Base-by-base conservation (phyloP, 306 rosid species). In the Dalbergia oliveri region DNA sequence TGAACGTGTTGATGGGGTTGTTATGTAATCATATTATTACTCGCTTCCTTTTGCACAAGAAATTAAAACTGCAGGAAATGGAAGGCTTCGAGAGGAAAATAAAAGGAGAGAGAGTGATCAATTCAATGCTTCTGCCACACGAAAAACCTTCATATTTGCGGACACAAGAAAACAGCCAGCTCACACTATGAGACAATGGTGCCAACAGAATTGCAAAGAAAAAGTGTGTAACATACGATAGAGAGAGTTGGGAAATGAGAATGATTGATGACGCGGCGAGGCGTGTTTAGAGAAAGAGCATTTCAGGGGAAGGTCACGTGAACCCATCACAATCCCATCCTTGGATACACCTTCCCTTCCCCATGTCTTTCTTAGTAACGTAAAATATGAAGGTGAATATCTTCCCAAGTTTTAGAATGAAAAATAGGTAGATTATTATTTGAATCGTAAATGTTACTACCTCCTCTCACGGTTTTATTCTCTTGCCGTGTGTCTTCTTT, bases 161-260 rank as follows among this genome's bases (percentile, higher is more conserved):
- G 14, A 16, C 64, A 58, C 35, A 63, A 1, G 3, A 63, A 33
- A 61, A 11, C 19, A 58, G 66, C 47, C 33, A 50, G 49, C 63
- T 50, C 45, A 21, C 49, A 70, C 33, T 2, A 33, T 4, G 53
- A 41, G 43, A 21, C 69, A 74, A 56, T 2, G 43, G 19, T 33
- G 37, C 68, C 10, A 62, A 62, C 68, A 34, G 41, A 60, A 74
- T 43, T 43, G 79, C 14, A 60, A 59, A 59, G 78, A 12, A 8
- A 44, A 43, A 63, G 12, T n/a, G 33, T 60, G 79, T n/a, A 5
- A 44, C 14, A 10, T 14, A 72, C 1, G 34, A 51, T n/a, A 63
- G 47, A 34, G 47, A 35, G 69, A 62, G 11, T 1, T 11, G 7
- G 19, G 11, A n/a, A 16, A 18, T 39, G 31, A 33, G 12, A 59